Evolutionary conservation across 768 basidiomycete species (phyloP), one percentile per base, ranked within the genome.

Genomic region (Holtermanniella nyarrowii): DNA sequence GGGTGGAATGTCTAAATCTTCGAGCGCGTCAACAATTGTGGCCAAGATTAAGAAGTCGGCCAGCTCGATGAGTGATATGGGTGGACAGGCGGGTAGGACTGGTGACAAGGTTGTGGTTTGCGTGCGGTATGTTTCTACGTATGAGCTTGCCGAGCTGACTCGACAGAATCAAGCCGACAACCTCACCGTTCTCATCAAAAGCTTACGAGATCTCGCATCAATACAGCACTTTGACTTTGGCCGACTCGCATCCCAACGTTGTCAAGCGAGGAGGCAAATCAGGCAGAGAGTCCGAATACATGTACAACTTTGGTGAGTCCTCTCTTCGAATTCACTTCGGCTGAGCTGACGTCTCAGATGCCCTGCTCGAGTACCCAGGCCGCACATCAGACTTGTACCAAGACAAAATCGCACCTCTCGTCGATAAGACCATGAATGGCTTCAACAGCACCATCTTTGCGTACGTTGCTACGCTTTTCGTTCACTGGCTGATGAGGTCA

Each of bases 381-480:
- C 60, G 50, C 5, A 71, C 69, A 0, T 53, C 62, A 2, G 57
- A 67, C 10, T 54, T 71, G 20, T 71, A 71, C 49, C 46, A 52
- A 13, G 42, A 49, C 3, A 62, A 68, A 44, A 56, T 71, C 24
- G 60, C 69, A 10, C 62, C 67, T 0, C 50, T 71, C 4, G 67
- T 71, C 0, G 59, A 66, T 22, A 71, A 71, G 47, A 64, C 67
- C 0, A 71, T 71, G 69, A 61, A 62, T 39, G 69, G 69, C 23
- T 71, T 69, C 61, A 71, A 71, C 53, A 62, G 60, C 46, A 71
- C 69, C 3, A 63, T 71, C 49, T 71, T 71, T 52, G 69, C 69
- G 56, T 66, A 21, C 52, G 65, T 56, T 11, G 20, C 16, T 5
- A 26, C 20, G 7, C 25, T 39, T 3, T 23, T 12, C n/a, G 23